Conservation (phyloP, 139 green algal genomes). For the Chlamydomonas incerta region DNA sequence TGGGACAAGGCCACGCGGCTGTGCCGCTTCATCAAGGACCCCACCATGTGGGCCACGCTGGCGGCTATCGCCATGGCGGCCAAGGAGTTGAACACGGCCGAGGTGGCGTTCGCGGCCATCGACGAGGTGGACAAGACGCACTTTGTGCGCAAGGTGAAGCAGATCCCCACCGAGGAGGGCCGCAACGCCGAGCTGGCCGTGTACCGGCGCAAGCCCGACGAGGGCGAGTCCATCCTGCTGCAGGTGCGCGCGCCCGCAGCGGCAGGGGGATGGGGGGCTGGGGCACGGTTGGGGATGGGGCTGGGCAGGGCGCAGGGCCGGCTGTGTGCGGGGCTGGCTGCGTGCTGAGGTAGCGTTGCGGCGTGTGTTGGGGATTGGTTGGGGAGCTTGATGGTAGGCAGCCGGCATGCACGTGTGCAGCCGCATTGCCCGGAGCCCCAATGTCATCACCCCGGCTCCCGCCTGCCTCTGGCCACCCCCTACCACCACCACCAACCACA, state of each 20-base stretch:
- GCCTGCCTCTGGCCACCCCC: too few species aligned
- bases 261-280: too few species aligned
- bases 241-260: slow-evolving; percentile 52
- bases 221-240: slow-evolving; percentile 82
- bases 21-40: slow-evolving; percentile 82
- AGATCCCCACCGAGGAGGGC: slow-evolving; percentile 74
- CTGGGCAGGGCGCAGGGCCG: too few species aligned
- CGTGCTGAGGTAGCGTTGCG: too few species aligned
- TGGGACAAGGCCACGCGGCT: slow-evolving; percentile 83
- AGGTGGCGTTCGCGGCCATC: slow-evolving; percentile 52
- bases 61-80: slow-evolving; percentile 75
- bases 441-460: too few species aligned
- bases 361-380: too few species aligned
- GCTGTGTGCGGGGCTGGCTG: too few species aligned
- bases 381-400: too few species aligned
- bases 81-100: slow-evolving; percentile 78
- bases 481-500: too few species aligned
- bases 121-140: slow-evolving; percentile 71
- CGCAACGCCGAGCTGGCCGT: slow-evolving; percentile 81
- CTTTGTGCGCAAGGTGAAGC: slow-evolving; percentile 73
- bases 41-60: slow-evolving; percentile 80
- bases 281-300: too few species aligned
- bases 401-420: too few species aligned
- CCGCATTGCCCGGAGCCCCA: too few species aligned
- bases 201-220: slow-evolving; percentile 66